Evolutionary conservation across 441 rosid species (phyloP).

Genomic region (Syzygium syzygioides): DNA sequence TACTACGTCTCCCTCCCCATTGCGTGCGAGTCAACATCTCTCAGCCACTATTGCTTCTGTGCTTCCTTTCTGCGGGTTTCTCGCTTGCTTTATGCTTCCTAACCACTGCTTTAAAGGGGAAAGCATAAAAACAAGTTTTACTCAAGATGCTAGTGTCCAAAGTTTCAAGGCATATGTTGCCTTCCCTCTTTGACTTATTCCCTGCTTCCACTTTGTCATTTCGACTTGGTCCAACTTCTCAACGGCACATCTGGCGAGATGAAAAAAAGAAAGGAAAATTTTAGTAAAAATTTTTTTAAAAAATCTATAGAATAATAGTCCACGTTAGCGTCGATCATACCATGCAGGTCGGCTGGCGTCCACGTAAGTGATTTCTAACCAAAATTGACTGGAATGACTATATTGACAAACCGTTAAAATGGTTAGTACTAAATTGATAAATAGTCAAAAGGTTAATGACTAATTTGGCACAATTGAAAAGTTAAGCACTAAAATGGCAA

Average conservation of each 20-base stretch:
- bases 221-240: background rate
- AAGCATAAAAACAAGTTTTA: too few species aligned
- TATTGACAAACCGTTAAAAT: background rate
- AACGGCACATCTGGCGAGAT: background rate
- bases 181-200: too few species aligned
- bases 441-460: rapidly evolving
- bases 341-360: rapidly evolving
- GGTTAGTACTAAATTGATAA: background rate
- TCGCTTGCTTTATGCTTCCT: background rate
- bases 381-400: background rate
- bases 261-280: background rate
- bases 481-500: background rate
- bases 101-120: background rate
- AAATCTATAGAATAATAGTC: rapidly evolving
- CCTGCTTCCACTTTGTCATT: too few species aligned
- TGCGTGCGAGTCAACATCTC: background rate
- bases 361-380: rapidly evolving
- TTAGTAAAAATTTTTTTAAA: background rate
- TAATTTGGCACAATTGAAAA: background rate
- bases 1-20: background rate
- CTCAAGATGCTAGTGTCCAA: background rate
- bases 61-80: background rate
- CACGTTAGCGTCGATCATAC: rapidly evolving
- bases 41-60: too few species aligned
- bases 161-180: background rate